These are phyloP conservation scores for Trametes coccinea DNA, from an alignment of 768 basidiomycete species.

Conservation along the genomic window DNA sequence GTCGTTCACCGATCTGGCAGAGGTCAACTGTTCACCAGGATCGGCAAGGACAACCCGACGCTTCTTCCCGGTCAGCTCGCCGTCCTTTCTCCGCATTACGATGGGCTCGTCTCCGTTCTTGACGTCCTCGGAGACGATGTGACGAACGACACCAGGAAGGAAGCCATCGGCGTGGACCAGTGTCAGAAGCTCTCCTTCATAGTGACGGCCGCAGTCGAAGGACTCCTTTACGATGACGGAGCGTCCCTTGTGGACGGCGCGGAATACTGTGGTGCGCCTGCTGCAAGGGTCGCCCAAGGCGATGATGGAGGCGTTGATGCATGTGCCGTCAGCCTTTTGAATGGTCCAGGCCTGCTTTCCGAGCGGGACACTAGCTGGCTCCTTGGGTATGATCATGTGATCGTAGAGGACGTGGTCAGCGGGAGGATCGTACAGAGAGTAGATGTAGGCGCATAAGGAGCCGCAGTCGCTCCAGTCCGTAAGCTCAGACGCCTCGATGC, in stretches of 20 bases:
- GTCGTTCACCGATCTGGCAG: not conserved
- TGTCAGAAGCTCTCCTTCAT: constrained; percentile 47
- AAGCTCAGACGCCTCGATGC: not conserved
- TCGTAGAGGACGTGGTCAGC: constrained; percentile 5
- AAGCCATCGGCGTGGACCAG: not conserved
- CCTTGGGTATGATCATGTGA: not conserved
- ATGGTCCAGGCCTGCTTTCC: not conserved
- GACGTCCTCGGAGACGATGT: not conserved
- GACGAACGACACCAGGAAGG: not conserved
- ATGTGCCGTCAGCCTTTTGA: not conserved
- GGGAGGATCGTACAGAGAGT: constrained; percentile 2
- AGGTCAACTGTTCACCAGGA: not conserved
- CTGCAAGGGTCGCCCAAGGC: not conserved
- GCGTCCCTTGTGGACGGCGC: not conserved
- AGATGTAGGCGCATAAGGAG: not conserved
- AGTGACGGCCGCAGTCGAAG: not conserved
- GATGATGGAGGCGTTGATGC: not conserved
- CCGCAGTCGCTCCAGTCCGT: not conserved
- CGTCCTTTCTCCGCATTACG: no score
- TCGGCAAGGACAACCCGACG: not conserved
- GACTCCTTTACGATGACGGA: not conserved
- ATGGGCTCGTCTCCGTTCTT: not conserved
- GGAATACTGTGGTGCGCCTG: constrained; percentile 2
- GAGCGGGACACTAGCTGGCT: not conserved
- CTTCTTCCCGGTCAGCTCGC: not conserved